Percentiles rank a stretch among this genome's conserved stretches.
phyloP scores from a whole-genome alignment of 2,329 filamentous ascomycete species.

The Fusarium sp. region DNA sequence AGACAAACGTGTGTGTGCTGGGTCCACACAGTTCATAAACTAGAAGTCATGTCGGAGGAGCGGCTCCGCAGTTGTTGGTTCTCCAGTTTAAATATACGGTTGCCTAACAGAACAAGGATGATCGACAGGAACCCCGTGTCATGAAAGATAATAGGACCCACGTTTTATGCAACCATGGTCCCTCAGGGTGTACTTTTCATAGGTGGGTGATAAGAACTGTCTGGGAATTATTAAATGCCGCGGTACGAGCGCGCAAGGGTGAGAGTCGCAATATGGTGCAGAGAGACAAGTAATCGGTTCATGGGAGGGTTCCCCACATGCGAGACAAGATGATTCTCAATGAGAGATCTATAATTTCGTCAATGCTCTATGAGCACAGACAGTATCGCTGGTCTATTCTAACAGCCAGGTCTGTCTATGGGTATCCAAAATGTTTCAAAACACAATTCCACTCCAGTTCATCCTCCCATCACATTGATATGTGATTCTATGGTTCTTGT shows the following conservation, averaged over 20 bases:
- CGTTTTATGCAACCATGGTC: background rate
- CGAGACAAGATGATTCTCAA: background rate
- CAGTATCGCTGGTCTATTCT: background rate
- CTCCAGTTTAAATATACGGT: conserved; percentile 1
- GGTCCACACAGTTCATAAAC: background rate
- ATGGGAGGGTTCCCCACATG: background rate
- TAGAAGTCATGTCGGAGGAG: background rate
- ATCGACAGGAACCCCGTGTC: background rate
- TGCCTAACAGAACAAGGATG: background rate
- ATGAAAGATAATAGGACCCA: background rate
- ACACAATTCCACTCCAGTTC: background rate
- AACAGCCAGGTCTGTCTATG: background rate
- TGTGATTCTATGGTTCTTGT: background rate
- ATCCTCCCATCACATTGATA: background rate
- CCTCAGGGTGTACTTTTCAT: background rate
- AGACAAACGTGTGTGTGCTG: background rate
- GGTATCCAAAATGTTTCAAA: conserved; percentile 1
- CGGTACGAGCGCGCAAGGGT: background rate
- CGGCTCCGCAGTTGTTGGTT: background rate
- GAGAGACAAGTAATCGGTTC: background rate
- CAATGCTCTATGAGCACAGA: background rate
- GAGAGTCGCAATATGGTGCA: background rate
- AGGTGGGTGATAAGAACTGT: background rate
- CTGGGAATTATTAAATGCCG: background rate
- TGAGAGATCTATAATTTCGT: background rate